These are phyloP conservation scores for Hypoxylon crocopeplum DNA, from an alignment of 495 filamentous ascomycete genomes.

Conservation along the genomic window DNA sequence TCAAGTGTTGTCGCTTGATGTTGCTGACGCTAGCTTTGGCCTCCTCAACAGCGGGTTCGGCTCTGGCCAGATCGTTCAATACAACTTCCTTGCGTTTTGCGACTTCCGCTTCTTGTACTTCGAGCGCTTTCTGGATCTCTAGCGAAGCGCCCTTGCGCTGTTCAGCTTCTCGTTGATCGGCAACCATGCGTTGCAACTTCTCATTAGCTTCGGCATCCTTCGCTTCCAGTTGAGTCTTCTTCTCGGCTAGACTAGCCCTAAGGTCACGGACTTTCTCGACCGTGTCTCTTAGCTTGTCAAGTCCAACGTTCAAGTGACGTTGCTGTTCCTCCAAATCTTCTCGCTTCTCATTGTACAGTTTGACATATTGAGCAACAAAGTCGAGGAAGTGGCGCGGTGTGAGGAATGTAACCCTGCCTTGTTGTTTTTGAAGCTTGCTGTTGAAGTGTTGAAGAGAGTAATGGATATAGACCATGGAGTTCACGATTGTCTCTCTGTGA, in stretches of 20 bases:
- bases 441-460: conserved; percentile 93
- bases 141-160: conserved; percentile 85
- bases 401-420: conserved; percentile 87
- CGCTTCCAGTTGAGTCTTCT: conserved; percentile 88
- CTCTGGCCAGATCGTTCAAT: conserved; percentile 82
- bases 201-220: conserved; percentile 97
- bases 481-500: conserved; percentile 89
- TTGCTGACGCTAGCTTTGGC: conserved; percentile 95
- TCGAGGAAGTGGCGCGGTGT: conserved; percentile 97
- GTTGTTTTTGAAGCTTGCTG: conserved; percentile 84
- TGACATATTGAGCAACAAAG: conserved; percentile 97
- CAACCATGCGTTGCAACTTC: conserved; percentile 95
- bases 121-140: conserved; percentile 84
- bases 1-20: conserved; percentile 96
- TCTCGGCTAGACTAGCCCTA: conserved; percentile 85
- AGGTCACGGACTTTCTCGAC: conserved; percentile 97
- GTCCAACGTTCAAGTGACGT: conserved; percentile 93
- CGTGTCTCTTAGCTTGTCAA: conserved; percentile 97
- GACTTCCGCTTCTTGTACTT: conserved; percentile 90
- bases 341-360: conserved; percentile 96
- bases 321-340: conserved; percentile 99
- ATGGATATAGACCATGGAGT: conserved; percentile 98
- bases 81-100: conserved; percentile 84
- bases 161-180: conserved; percentile 95
- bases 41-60: conserved; percentile 91